Evolutionary conservation across 73 alveolate genomes (phyloP).

Genomic region (Breviolum minutum): DNA sequence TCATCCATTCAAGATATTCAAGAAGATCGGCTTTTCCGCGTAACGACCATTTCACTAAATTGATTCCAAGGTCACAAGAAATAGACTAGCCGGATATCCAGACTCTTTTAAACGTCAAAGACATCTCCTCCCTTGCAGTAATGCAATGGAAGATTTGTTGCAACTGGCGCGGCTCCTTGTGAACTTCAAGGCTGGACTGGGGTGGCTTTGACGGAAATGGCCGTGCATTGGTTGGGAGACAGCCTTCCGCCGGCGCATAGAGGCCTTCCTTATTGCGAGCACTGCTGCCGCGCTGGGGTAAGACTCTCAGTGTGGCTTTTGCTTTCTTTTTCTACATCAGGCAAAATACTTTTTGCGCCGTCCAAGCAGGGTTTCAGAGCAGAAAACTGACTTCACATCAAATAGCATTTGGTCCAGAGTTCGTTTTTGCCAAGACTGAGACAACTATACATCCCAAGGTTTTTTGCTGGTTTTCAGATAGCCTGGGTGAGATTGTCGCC

Average conservation of each 20-base stretch:
- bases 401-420: no score
- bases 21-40: neutral
- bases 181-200: no score
- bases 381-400: no score
- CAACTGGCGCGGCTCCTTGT: no score
- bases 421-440: no score
- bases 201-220: no score
- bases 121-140: constrained; percentile 4
- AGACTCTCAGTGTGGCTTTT: neutral
- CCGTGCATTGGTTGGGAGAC: no score
- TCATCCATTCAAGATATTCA: neutral
- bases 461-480: constrained; percentile 64
- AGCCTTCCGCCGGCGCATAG: neutral
- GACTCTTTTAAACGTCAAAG: neutral
- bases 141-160: constrained; percentile 30
- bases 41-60: neutral
- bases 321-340: no score
- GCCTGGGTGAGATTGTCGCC: constrained; percentile 91
- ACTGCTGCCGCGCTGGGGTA: constrained; percentile 89
- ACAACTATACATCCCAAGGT: neutral
- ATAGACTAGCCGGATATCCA: neutral
- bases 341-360: no score
- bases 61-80: no score
- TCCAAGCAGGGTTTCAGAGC: no score
- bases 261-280: constrained; percentile 76